A percentile compares a stretch with the other conserved stretches of the same genome.
Evolutionary conservation across 441 rosid species (phyloP).

Genomic region (Mallotus japonicus): DNA sequence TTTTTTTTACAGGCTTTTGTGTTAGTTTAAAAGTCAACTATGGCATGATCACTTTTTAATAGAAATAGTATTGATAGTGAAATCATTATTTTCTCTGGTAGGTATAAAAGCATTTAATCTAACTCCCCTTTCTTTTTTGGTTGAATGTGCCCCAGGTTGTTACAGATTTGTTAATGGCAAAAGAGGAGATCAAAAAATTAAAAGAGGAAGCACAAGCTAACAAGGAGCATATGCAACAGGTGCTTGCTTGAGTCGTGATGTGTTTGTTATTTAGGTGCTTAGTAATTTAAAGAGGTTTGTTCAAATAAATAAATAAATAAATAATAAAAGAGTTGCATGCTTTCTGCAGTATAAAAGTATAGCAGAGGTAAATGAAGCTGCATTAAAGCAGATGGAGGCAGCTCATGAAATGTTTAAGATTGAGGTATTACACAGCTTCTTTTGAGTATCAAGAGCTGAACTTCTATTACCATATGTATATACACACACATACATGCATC

Average conservation of each 20-base stretch:
- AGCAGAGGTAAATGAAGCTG: conserved; percentile 91
- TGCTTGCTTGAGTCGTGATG: conserved; percentile 31
- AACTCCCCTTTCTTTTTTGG: conserved; percentile 11
- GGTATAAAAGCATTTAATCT: neutral
- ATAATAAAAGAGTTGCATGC: neutral
- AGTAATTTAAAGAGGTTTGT: neutral
- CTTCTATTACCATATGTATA: neutral
- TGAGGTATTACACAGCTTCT: conserved; percentile 46
- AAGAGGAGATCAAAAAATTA: conserved; percentile 71
- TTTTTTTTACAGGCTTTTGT: neutral
- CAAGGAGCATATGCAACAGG: conserved; percentile 98
- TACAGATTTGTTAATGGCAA: conserved; percentile 51
- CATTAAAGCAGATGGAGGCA: conserved; percentile 87
- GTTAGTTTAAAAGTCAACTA: neutral
- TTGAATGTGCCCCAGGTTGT: conserved; percentile 44
- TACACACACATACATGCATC: neutral
- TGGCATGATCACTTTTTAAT: neutral
- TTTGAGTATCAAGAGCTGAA: neutral
- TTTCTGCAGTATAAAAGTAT: conserved; percentile 84
- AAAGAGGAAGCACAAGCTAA: conserved; percentile 77
- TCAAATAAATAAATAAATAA: too few relatives aligned
- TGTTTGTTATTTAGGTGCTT: conserved; percentile 11
- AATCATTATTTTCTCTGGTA: neutral
- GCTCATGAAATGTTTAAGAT: conserved; percentile 82
- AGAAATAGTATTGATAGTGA: neutral